Evolutionary conservation across 2,329 filamentous ascomycete genomes (phyloP).

Genomic region (Parastagonospora nodorum): DNA sequence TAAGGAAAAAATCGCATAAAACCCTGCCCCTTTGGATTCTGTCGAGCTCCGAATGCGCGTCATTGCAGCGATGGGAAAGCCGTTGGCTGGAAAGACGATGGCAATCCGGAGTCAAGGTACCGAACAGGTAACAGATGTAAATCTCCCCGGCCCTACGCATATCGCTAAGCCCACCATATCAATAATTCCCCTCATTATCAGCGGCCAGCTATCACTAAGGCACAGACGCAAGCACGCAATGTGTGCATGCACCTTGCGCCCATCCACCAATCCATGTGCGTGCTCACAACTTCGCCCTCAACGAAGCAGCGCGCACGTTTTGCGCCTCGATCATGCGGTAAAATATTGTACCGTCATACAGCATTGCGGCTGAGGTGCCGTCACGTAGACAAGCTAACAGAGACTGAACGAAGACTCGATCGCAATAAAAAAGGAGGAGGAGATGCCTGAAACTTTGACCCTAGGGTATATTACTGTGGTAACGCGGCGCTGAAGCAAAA

Average conservation of each 20-base stretch:
- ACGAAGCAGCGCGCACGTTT: background rate
- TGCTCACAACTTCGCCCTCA: slow-evolving; percentile 1
- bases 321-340: background rate
- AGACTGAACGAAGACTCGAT: background rate
- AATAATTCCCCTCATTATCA: slow-evolving; percentile 4
- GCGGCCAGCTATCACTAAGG: slow-evolving; percentile 7
- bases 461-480: slow-evolving; percentile 21
- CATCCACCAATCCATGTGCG: slow-evolving; percentile 1
- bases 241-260: slow-evolving; percentile 3
- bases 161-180: slow-evolving; percentile 10
- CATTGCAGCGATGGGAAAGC: too few species aligned
- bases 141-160: slow-evolving; percentile 1
- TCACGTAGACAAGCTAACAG: background rate
- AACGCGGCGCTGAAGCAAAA: slow-evolving; percentile 17
- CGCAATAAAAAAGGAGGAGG: slow-evolving; percentile 9
- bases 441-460: slow-evolving; percentile 25
- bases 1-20: too few species aligned
- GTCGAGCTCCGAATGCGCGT: too few species aligned
- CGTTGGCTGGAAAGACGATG: background rate
- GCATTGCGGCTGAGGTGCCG: background rate
- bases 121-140: slow-evolving; percentile 1
- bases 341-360: background rate
- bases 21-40: too few species aligned
- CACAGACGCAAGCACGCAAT: slow-evolving; percentile 17
- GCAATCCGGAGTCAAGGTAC: background rate